phyloP scores from a whole-genome alignment of 2,329 filamentous ascomycete species.

The Cadophora luteo-olivacea region DNA sequence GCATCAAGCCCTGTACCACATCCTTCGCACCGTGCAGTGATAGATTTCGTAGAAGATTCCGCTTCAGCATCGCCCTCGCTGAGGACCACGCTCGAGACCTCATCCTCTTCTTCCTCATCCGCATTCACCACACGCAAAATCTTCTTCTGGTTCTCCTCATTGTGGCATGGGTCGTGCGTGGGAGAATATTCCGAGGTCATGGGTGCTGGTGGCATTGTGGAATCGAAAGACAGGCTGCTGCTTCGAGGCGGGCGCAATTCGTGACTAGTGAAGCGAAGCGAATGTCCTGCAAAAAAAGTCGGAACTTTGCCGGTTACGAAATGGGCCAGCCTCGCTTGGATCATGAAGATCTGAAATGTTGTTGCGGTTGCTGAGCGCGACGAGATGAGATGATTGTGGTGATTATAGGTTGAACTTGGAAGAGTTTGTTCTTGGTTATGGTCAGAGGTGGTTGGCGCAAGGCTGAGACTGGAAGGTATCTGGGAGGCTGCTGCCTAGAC shows the following conservation, averaged over 20 bases:
- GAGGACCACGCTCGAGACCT: background rate
- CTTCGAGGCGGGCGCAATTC: too few relatives aligned
- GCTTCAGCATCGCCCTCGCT: background rate
- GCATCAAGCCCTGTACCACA: background rate
- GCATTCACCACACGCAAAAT: background rate
- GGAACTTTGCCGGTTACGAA: too few relatives aligned
- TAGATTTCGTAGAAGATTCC: background rate
- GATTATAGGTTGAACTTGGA: background rate
- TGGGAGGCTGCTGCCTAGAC: background rate
- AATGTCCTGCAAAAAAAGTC: too few relatives aligned
- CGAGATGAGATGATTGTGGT: background rate
- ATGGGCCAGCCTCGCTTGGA: too few relatives aligned
- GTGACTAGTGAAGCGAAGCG: too few relatives aligned
- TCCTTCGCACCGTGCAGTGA: background rate
- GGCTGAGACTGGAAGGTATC: background rate
- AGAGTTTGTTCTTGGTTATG: background rate
- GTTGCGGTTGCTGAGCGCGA: too few relatives aligned
- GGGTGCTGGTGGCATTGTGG: background rate
- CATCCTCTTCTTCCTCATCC: background rate
- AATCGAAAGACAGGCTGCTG: background rate
- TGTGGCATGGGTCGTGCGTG: slow-evolving; percentile 2
- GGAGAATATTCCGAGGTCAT: background rate
- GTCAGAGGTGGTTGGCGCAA: background rate
- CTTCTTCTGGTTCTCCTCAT: too few relatives aligned
- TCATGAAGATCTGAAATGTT: too few relatives aligned